Percentiles rank a stretch among this genome's conserved stretches.
Conservation (phyloP, 305 asterid genomes). For the Solanum hybrid region DNA sequence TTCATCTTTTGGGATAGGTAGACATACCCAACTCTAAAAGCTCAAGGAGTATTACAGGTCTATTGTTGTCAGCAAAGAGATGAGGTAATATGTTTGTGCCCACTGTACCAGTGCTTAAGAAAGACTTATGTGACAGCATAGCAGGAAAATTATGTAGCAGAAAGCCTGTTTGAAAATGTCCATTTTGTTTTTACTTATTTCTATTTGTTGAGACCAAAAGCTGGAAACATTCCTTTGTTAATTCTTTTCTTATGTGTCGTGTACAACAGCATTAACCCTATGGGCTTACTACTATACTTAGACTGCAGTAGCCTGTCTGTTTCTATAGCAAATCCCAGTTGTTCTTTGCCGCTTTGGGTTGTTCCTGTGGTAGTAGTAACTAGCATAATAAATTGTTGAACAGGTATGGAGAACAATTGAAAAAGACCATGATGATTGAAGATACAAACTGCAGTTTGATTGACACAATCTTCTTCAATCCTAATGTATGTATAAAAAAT, state of each 20-base stretch:
- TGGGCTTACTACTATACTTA: neutral
- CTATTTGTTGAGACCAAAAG: neutral
- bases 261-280: neutral
- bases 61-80: constrained; percentile 38
- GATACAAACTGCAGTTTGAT: constrained; percentile 2
- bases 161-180: constrained; percentile 9
- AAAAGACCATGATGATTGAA: too few species aligned
- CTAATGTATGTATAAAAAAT: neutral
- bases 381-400: neutral
- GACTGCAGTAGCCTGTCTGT: neutral
- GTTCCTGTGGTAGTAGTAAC: neutral
- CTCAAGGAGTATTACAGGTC: constrained; percentile 34
- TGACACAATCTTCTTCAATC: neutral
- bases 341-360: neutral
- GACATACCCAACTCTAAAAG: neutral
- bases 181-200: neutral
- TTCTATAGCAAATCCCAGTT: neutral
- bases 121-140: constrained; percentile 31
- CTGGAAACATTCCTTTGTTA: neutral
- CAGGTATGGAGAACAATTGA: too few species aligned
- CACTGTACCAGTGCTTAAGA: constrained; percentile 40
- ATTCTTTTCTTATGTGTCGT: neutral
- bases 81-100: constrained; percentile 59
- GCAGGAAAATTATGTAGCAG: constrained; percentile 20
- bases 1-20: neutral